These are phyloP conservation scores for Monosporascus sp. DNA, from an alignment of 2,329 filamentous ascomycete genomes.

Conservation along the genomic window DNA sequence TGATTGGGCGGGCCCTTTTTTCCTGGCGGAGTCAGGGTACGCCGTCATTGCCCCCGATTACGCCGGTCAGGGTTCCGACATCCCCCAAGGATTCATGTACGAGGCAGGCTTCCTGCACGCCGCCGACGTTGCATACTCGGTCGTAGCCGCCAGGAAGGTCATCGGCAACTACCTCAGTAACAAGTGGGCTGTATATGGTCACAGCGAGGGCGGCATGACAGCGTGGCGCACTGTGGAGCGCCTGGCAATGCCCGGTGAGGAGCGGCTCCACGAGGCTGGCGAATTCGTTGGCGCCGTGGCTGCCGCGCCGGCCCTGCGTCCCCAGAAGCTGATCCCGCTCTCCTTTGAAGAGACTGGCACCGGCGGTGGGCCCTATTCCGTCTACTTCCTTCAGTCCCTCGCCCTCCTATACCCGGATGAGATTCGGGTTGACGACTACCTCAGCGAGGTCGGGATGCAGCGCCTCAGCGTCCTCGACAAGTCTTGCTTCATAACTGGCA, in stretches of 20 bases:
- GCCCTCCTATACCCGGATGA: constrained; percentile 6
- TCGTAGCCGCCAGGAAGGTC: not conserved
- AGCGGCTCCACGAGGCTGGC: constrained; percentile 1
- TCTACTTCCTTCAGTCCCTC: constrained; percentile 14
- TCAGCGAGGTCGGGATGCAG: constrained; percentile 3
- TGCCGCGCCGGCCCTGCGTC: constrained; percentile 7
- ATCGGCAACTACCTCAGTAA: not conserved
- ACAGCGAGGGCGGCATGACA: constrained; percentile 3
- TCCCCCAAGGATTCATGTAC: constrained; percentile 13
- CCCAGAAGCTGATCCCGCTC: constrained; percentile 5
- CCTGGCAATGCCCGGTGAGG: constrained; percentile 7
- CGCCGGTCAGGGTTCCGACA: constrained; percentile 2
- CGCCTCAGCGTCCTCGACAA: not conserved
- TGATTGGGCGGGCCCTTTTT: constrained; percentile 14
- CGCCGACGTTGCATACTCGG: not conserved
- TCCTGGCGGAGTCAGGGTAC: constrained; percentile 7
- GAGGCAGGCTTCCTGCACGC: constrained; percentile 5
- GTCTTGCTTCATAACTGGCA: not conserved
- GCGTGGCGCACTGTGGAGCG: constrained; percentile 5
- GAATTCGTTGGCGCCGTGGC: constrained; percentile 9
- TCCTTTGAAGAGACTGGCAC: constrained; percentile 4
- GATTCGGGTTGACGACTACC: constrained; percentile 10
- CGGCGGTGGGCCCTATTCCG: constrained; percentile 4
- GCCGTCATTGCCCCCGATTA: constrained; percentile 5
- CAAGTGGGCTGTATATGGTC: not conserved